These are phyloP conservation scores for Xenoacremonium recifei DNA, from an alignment of 2,329 filamentous ascomycete species.

Conservation along the genomic window DNA sequence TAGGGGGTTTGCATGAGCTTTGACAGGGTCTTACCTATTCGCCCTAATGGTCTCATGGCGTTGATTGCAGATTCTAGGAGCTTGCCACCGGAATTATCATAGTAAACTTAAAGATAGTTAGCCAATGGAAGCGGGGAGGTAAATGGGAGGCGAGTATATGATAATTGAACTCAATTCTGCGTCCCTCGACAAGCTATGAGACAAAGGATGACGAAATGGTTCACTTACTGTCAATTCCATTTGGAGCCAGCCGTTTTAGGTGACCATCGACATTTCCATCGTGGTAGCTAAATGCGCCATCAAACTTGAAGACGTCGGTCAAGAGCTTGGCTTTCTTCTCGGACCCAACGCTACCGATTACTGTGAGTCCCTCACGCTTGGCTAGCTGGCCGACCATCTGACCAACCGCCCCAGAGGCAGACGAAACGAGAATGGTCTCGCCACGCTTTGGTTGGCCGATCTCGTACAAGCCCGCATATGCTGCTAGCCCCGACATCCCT, in stretches of 20 bases:
- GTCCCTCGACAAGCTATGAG: no score
- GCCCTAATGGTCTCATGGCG: no score
- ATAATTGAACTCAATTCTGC: no score
- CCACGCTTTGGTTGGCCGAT: conserved; percentile 63
- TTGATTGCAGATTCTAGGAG: no score
- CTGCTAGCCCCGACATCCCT: conserved; percentile 60
- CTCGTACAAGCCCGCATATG: conserved; percentile 66
- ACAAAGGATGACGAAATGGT: conserved; percentile 55
- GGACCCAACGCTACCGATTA: conserved; percentile 77
- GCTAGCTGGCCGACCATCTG: conserved; percentile 81
- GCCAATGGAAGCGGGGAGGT: no score
- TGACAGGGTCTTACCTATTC: no score
- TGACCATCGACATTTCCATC: conserved; percentile 70
- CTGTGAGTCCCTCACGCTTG: conserved; percentile 74
- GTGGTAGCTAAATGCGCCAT: conserved; percentile 82
- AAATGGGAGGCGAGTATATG: no score
- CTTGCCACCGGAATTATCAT: no score
- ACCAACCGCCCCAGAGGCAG: conserved; percentile 78
- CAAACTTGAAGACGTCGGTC: conserved; percentile 48
- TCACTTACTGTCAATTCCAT: conserved; percentile 71
- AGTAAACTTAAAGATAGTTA: no score
- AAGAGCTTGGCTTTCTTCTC: conserved; percentile 76
- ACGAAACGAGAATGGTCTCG: conserved; percentile 78
- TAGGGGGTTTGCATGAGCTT: no score
- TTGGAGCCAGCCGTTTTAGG: conserved; percentile 66